These are phyloP conservation scores for Neltuma alba DNA, from an alignment of 306 rosid genomes.

Conservation along the genomic window DNA sequence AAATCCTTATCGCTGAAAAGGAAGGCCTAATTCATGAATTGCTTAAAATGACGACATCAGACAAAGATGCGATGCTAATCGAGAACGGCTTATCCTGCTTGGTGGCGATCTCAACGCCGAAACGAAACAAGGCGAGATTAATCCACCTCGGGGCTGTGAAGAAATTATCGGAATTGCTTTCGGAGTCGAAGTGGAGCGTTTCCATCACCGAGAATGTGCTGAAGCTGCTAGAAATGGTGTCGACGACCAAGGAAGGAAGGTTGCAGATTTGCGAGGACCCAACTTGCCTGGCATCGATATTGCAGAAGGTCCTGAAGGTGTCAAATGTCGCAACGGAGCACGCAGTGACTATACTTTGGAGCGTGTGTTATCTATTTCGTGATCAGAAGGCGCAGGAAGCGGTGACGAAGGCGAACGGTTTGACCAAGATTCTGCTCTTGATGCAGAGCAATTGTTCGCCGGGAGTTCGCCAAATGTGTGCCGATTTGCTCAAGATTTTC, in stretches of 20 bases:
- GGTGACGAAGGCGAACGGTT: slow-evolving; percentile 72
- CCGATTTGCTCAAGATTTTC: slow-evolving; percentile 83
- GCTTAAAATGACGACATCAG: slow-evolving; percentile 50
- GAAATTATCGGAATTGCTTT: slow-evolving; percentile 45
- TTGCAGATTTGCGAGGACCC: slow-evolving; percentile 61
- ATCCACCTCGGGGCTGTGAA: slow-evolving; percentile 62
- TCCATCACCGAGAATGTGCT: slow-evolving; percentile 60
- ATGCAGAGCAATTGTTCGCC: slow-evolving; percentile 94
- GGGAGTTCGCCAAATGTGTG: slow-evolving; percentile 69
- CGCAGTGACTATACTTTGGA: slow-evolving; percentile 87
- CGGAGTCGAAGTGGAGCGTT: slow-evolving; percentile 44
- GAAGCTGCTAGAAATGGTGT: slow-evolving; percentile 69
- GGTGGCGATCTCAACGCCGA: slow-evolving; percentile 59
- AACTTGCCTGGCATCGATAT: slow-evolving; percentile 60
- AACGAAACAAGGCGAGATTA: slow-evolving; percentile 50
- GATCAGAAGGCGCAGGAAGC: slow-evolving; percentile 72
- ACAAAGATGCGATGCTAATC: slow-evolving; percentile 50
- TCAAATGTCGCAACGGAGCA: slow-evolving; percentile 80
- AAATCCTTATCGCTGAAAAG: slow-evolving; percentile 61
- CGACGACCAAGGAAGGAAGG: slow-evolving; percentile 83
- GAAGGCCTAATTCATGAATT: slow-evolving; percentile 60
- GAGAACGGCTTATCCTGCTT: slow-evolving; percentile 65
- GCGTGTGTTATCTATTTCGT: slow-evolving; percentile 75
- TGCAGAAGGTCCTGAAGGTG: slow-evolving; percentile 68
- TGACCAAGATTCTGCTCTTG: slow-evolving; percentile 78